Evolutionary conservation across 2,329 filamentous ascomycete species (phyloP), one percentile per base, ranked within the genome.

Genomic region (Domatiomyces catenatus): DNA sequence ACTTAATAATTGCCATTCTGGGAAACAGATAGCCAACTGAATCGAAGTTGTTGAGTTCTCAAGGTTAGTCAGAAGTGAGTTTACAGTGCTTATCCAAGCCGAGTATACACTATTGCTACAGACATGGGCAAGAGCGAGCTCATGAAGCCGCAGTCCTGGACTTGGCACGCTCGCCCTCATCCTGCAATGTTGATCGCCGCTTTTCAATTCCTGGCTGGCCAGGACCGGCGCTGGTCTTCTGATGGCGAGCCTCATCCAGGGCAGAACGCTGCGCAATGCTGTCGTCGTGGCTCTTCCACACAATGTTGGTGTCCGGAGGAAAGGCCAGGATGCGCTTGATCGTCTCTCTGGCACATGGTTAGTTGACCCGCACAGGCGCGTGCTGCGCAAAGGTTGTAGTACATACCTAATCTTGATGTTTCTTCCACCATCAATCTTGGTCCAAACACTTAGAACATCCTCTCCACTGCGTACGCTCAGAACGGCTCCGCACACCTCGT

Each of bases 371-470:
- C 42, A 18, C 39, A 24, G 46, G 39, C 15, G 50, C 15, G 50
- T 44, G 18, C 12, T 39, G 32, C 17, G 43, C 45, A 44, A 8
- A n/a, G 17, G 17, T 42, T 42, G 45, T 49, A 20, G 17, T 42
- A 68, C 80, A 60, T 77, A 94, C 84, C 90, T 83, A 63, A 98
- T 94, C 74, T 94, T 95, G 61, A 96, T 84, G 67, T 95, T 93
- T 62, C 87, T 82, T 56, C 88, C 87, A 44, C 88, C 90, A 63
- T 94, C 86, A 61, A 86, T 92, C 67, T 88, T 85, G 50, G 89
- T 94, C 92, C 92, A 98, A 64, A 98, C 88, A 70, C 88, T 95
- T 67, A 98, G 76, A 55, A 96, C 93, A 64, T 98, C 92, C 70
- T 98, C 92, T 44, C 89, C 90, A 62, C 89, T 94, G 55, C 92